Base-by-base conservation (phyloP, 2,329 filamentous ascomycete genomes). In the Penicillium decumbens region DNA sequence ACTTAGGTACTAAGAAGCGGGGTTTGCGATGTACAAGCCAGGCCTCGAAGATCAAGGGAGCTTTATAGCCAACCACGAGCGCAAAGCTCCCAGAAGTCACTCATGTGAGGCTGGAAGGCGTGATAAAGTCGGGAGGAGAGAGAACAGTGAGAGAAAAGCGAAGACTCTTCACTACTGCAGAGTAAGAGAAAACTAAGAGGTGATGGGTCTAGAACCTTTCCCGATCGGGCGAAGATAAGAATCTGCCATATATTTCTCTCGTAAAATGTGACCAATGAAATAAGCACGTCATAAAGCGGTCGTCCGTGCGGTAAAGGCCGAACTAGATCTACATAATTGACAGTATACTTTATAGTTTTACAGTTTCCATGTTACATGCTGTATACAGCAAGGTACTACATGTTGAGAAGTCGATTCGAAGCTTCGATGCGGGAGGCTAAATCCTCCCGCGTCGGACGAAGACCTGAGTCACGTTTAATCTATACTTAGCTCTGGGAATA, bases 1-100 rank as follows among this genome's bases (percentile, higher is more conserved):
- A 25, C 25, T 27, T 27, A 43, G 35, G 15, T 43, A 47, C 25
- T 47, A 54, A 38, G 49, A 56, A 54, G 51, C 50, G 58, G 51
- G 50, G 54, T 53, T 51, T 41, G 27, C 27, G 25, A 27, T 29
- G 28, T 12, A 29, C 23, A 10, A 25, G 23, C 10, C 6, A 25
- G 24, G 27, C n/a, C 32, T 7, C 32, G 12, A 20, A 37, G 12
- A 18, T 37, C 15, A 12, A 42, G 66, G 72, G 75, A 77, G 75
- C 71, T 78, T 79, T 80, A 63, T 67, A 47, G 43, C 50, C 52
- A 63, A 55, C 56, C 69, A 73, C 72, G 74, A 78, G 74, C 77
- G 77, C 77, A 79, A 80, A 80, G 76, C 77, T 75, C 74, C 65
- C 73, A 61, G 70, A 80, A 80, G 77, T 80, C 77, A 77, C 76